Conservation (phyloP, 2,329 filamentous ascomycete species). For the Alternaria panax region DNA sequence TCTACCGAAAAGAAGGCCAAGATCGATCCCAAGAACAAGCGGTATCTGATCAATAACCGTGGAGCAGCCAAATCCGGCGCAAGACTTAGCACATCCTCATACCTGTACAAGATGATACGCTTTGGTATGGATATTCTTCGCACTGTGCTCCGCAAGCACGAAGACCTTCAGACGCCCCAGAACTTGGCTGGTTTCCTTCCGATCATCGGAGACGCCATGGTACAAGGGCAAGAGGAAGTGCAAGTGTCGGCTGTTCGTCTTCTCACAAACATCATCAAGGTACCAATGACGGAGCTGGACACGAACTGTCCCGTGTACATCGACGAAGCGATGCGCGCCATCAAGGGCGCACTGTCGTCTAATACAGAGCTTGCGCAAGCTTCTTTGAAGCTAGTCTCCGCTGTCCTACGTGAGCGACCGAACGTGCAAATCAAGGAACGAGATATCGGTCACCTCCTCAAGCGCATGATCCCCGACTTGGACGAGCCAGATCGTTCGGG, state of each 20-base stretch:
- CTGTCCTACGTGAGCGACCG: slow-evolving; percentile 81
- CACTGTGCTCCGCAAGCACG: slow-evolving; percentile 84
- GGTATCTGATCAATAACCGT: slow-evolving; percentile 80
- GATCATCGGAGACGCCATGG: slow-evolving; percentile 84
- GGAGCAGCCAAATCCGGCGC: slow-evolving; percentile 77
- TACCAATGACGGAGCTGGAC: slow-evolving; percentile 75
- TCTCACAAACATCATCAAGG: slow-evolving; percentile 83
- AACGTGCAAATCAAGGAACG: slow-evolving; percentile 79
- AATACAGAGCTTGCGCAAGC: slow-evolving; percentile 86
- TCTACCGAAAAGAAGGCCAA: slow-evolving; percentile 44
- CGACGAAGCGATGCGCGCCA: slow-evolving; percentile 81
- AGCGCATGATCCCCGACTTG: slow-evolving; percentile 83
- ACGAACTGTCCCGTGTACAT: slow-evolving; percentile 79
- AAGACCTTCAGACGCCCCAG: slow-evolving; percentile 76
- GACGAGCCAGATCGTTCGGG: slow-evolving; percentile 93
- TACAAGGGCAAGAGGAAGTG: slow-evolving; percentile 88
- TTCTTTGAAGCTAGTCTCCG: slow-evolving; percentile 84
- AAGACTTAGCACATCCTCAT: slow-evolving; percentile 75
- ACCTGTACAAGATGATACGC: slow-evolving; percentile 84
- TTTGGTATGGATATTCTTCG: slow-evolving; percentile 90
- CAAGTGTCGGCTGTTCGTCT: slow-evolving; percentile 87
- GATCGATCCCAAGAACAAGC: slow-evolving; percentile 60
- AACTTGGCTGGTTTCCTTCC: slow-evolving; percentile 89
- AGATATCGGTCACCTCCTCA: slow-evolving; percentile 81
- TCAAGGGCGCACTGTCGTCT: slow-evolving; percentile 79